These are phyloP conservation scores for Termitomyces sp. DNA, from an alignment of 768 basidiomycete genomes.

Conservation along the genomic window DNA sequence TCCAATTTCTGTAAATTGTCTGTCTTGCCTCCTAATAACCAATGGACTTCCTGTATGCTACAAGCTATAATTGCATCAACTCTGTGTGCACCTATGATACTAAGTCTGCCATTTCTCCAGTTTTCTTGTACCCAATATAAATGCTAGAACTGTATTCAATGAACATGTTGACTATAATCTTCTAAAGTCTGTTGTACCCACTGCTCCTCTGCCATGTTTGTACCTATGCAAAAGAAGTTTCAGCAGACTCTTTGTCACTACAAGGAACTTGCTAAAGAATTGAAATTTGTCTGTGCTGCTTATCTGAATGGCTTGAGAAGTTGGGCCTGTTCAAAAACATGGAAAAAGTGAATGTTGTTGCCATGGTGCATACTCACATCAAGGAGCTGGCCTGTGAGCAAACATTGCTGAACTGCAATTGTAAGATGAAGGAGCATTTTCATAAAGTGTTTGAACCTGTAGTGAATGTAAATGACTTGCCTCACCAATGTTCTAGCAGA, in stretches of 20 bases:
- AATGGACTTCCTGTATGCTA: neutral
- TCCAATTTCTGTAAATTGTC: neutral
- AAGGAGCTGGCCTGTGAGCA: too few relatives aligned
- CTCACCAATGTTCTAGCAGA: too few relatives aligned
- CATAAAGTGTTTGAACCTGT: too few relatives aligned
- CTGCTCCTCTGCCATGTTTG: neutral
- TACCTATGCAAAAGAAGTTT: neutral
- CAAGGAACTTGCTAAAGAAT: neutral
- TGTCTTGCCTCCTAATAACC: neutral
- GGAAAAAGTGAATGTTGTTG: neutral
- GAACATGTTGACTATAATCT: neutral
- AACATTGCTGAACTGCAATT: too few relatives aligned
- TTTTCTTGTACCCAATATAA: neutral
- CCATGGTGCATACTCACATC: too few relatives aligned
- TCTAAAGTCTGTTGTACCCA: neutral
- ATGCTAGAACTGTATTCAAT: neutral
- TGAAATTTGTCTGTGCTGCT: neutral
- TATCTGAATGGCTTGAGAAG: neutral
- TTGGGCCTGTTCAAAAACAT: neutral
- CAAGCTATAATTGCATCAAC: neutral
- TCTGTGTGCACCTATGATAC: neutral
- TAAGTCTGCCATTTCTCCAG: neutral
- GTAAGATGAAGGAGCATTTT: too few relatives aligned
- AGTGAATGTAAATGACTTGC: too few relatives aligned
- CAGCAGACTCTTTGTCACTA: neutral